Conservation (phyloP, 495 filamentous ascomycete genomes). For the Penicillium flavigenum region DNA sequence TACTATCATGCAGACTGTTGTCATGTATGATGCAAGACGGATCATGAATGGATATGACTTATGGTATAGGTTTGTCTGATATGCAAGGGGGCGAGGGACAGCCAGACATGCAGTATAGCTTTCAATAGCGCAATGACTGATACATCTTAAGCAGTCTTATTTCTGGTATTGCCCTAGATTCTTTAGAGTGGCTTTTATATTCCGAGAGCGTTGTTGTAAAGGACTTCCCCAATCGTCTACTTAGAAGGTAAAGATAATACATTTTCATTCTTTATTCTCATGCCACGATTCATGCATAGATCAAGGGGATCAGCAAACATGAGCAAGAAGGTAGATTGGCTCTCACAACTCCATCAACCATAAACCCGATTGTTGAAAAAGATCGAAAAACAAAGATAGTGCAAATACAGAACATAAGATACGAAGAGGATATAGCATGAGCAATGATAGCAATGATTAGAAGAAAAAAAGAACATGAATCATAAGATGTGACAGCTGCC, state of each 20-base stretch:
- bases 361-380: constrained; percentile 4
- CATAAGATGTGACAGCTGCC: constrained; percentile 11
- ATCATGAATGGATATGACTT: background rate
- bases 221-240: background rate
- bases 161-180: background rate
- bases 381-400: background rate
- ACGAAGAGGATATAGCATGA: constrained; percentile 6
- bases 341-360: constrained; percentile 1
- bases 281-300: constrained; percentile 3
- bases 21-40: background rate
- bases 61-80: background rate
- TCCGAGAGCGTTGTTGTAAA: background rate
- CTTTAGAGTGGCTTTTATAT: background rate
- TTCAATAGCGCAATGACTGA: background rate
- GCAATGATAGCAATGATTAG: constrained; percentile 5
- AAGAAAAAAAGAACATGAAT: constrained; percentile 9
- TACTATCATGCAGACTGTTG: background rate
- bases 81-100: background rate
- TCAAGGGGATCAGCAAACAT: background rate
- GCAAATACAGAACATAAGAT: background rate
- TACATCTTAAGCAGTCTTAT: background rate
- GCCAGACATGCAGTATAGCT: background rate
- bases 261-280: constrained; percentile 3
- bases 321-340: background rate
- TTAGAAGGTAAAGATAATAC: background rate